Percentiles rank a stretch among this genome's conserved stretches.
Conservation (phyloP, 345 rosid genomes). For the Eucalyptus coolabah region DNA sequence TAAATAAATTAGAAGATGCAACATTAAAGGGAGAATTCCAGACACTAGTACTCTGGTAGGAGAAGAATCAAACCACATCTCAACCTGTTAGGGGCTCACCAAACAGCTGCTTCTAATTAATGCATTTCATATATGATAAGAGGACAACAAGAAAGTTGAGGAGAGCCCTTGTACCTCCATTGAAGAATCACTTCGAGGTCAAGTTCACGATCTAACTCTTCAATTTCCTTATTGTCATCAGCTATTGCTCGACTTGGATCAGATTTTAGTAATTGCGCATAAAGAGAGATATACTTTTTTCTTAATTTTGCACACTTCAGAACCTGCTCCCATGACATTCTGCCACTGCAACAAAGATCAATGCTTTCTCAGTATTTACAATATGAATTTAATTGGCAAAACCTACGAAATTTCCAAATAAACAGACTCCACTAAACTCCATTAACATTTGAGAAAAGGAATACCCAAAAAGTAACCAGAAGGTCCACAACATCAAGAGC, state of each 20-base stretch:
- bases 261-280: slow-evolving; percentile 85
- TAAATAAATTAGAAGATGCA: neutral
- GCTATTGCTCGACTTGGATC: slow-evolving; percentile 46
- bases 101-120: neutral
- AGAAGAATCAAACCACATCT: neutral
- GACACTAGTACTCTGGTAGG: neutral
- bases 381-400: neutral
- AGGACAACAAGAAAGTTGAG: neutral
- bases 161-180: slow-evolving; percentile 64
- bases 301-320: slow-evolving; percentile 63
- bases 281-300: slow-evolving; percentile 75
- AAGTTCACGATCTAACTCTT: slow-evolving; percentile 77
- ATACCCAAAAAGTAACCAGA: neutral
- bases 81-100: neutral
- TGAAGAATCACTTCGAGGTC: slow-evolving; percentile 86
- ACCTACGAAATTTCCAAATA: neutral
- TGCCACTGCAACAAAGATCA: slow-evolving; percentile 66
- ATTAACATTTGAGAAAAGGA: neutral
- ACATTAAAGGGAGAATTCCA: neutral
- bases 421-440: neutral
- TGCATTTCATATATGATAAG: neutral
- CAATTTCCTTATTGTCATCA: slow-evolving; percentile 73
- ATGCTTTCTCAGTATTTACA: slow-evolving; percentile 11
- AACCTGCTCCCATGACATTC: slow-evolving; percentile 86
- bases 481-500: neutral